Evolutionary conservation across 176 grass and related monocot genomes (phyloP).

Genomic region (Carex myosuroides): DNA sequence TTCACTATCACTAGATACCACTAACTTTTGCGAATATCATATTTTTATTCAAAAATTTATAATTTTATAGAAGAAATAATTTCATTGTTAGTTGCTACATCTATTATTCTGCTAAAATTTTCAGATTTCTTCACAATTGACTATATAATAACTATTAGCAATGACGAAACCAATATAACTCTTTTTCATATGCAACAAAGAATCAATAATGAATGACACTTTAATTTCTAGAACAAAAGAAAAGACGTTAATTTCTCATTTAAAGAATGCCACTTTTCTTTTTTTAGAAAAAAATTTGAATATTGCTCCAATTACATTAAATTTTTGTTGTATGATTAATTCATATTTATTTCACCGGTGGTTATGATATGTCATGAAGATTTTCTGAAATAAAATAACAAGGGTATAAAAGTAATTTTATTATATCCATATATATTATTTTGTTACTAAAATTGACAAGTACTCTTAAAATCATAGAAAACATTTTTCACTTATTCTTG

Average conservation of each 20-base stretch:
- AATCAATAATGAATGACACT: not conserved
- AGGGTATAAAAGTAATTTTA: too few relatives aligned
- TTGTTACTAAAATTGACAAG: too few relatives aligned
- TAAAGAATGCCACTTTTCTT: not conserved
- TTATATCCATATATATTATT: too few relatives aligned
- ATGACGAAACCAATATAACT: not conserved
- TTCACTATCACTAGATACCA: too few relatives aligned
- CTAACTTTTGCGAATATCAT: not conserved
- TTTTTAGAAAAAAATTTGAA: not conserved
- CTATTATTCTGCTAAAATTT: not conserved
- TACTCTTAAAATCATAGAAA: too few relatives aligned
- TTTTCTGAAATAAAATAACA: too few relatives aligned
- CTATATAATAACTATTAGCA: not conserved
- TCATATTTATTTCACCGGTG: too few relatives aligned
- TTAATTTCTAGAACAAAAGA: not conserved
- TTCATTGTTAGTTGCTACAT: not conserved
- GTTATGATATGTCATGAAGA: too few relatives aligned
- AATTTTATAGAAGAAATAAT: not conserved
- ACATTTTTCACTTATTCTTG: too few relatives aligned
- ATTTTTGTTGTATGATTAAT: too few relatives aligned
- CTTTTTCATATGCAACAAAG: not conserved
- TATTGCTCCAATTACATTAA: too few relatives aligned
- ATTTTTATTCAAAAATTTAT: not conserved
- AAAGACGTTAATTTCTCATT: not conserved
- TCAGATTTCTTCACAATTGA: not conserved